Percentiles rank a stretch among this genome's conserved stretches.
Evolutionary conservation across 306 rosid species (phyloP).

Genomic region (Sophora flavescens): DNA sequence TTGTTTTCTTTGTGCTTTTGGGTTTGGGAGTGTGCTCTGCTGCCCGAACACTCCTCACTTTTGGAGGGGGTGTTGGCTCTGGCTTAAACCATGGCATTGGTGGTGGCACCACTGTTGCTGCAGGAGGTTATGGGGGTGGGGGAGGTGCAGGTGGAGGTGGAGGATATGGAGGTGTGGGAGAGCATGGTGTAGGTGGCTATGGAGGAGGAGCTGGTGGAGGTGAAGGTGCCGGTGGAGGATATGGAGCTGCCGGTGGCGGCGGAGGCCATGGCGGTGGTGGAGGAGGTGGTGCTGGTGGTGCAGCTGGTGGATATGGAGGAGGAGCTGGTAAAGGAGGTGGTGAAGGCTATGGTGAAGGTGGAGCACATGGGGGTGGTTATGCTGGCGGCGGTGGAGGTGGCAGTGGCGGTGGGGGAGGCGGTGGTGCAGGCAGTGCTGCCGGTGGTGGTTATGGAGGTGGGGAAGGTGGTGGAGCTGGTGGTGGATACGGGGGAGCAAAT

Average conservation of each 20-base stretch:
- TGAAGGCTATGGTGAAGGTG: slow-evolving; percentile 52
- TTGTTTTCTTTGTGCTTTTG: slow-evolving; percentile 47
- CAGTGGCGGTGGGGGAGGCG: slow-evolving; percentile 46
- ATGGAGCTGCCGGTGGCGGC: slow-evolving; percentile 48
- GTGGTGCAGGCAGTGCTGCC: slow-evolving; percentile 39
- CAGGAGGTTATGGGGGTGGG: slow-evolving; percentile 37
- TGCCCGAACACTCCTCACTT: slow-evolving; percentile 57
- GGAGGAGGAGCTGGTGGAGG: slow-evolving; percentile 63
- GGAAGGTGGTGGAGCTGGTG: slow-evolving; percentile 48
- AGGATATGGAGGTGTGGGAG: slow-evolving; percentile 50
- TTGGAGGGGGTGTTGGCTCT: slow-evolving; percentile 15
- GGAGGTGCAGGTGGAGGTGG: slow-evolving; percentile 48
- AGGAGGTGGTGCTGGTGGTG: slow-evolving; percentile 45
- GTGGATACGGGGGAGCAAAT: slow-evolving; percentile 48
- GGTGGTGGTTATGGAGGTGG: slow-evolving; percentile 51
- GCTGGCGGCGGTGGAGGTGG: slow-evolving; percentile 53
- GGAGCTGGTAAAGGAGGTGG: slow-evolving; percentile 53
- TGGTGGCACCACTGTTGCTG: slow-evolving; percentile 18
- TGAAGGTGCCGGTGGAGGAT: slow-evolving; percentile 52
- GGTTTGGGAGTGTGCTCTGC: slow-evolving; percentile 58
- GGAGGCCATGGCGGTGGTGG: slow-evolving; percentile 46
- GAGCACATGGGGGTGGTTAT: slow-evolving; percentile 52
- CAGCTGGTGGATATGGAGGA: slow-evolving; percentile 52
- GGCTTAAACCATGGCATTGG: slow-evolving; percentile 38
- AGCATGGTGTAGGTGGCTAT: slow-evolving; percentile 48